Evolutionary conservation across 2,329 filamentous ascomycete genomes (phyloP).

Genomic region (Magnaporthales sp.): DNA sequence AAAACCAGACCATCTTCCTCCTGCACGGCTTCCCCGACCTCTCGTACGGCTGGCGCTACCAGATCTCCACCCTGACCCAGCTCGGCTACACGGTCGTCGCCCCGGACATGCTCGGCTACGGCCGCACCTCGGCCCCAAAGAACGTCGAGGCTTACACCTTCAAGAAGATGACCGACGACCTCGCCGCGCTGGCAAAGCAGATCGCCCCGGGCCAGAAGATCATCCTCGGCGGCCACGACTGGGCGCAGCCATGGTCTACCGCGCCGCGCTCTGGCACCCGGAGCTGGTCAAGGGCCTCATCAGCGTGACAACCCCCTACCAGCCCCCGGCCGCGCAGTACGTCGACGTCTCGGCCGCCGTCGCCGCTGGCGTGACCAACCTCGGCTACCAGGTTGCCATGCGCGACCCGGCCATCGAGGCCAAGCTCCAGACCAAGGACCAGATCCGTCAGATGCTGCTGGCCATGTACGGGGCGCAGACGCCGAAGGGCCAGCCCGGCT

Average conservation of each 20-base stretch:
- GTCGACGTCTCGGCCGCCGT: slow-evolving; percentile 48
- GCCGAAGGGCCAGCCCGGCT: slow-evolving; percentile 37
- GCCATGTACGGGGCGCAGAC: slow-evolving; percentile 61
- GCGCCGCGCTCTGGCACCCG: slow-evolving; percentile 64
- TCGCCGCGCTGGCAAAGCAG: slow-evolving; percentile 51
- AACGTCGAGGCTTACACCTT: slow-evolving; percentile 55
- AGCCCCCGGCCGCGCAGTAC: slow-evolving; percentile 41
- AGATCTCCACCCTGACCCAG: slow-evolving; percentile 68
- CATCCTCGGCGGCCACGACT: slow-evolving; percentile 86
- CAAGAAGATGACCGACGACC: slow-evolving; percentile 66
- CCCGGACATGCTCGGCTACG: slow-evolving; percentile 83
- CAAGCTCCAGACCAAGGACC: neutral
- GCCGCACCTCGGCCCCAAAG: slow-evolving; percentile 61
- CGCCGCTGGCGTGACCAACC: slow-evolving; percentile 50
- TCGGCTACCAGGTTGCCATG: slow-evolving; percentile 36
- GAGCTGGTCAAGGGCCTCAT: slow-evolving; percentile 66
- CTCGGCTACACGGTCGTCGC: slow-evolving; percentile 72
- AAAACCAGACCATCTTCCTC: neutral
- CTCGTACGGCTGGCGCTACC: slow-evolving; percentile 78
- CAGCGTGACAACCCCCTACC: slow-evolving; percentile 69
- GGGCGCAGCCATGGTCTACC: slow-evolving; percentile 77
- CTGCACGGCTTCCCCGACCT: slow-evolving; percentile 40
- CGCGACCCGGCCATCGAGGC: neutral
- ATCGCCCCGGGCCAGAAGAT: slow-evolving; percentile 43
- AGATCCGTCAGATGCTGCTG: slow-evolving; percentile 58